phyloP scores from a whole-genome alignment of 768 basidiomycete species.

The Suillus bovinus region DNA sequence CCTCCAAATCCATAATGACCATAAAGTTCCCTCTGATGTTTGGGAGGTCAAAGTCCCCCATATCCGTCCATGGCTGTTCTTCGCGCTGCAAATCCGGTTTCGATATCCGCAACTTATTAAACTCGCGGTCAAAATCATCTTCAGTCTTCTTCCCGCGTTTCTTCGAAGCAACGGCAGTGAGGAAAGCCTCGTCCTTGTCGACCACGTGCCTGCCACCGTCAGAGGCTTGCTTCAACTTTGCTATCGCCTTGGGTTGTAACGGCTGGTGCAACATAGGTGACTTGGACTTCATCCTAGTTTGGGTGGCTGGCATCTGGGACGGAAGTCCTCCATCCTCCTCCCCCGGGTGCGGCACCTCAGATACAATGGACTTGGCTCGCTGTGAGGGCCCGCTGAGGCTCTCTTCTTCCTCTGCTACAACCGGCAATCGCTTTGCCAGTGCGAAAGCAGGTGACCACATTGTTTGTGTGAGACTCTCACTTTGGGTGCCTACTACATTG shows the following conservation, averaged over 20 bases:
- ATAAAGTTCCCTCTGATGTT: slow-evolving; percentile 76
- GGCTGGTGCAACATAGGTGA: neutral
- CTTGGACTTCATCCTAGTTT: slow-evolving; percentile 1
- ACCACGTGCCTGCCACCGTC: slow-evolving; percentile 11
- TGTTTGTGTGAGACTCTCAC: slow-evolving; percentile 30
- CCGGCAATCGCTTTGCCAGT: slow-evolving; percentile 26
- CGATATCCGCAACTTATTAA: slow-evolving; percentile 72
- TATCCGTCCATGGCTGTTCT: slow-evolving; percentile 55
- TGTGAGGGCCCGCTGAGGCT: slow-evolving; percentile 27
- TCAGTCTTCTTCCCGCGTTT: slow-evolving; percentile 68
- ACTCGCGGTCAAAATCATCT: slow-evolving; percentile 76
- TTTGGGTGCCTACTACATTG: slow-evolving; percentile 15
- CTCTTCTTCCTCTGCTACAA: slow-evolving; percentile 61
- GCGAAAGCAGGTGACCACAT: slow-evolving; percentile 12
- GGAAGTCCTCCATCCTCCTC: neutral
- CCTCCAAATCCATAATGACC: slow-evolving; percentile 69
- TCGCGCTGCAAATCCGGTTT: slow-evolving; percentile 55
- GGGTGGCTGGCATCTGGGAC: neutral
- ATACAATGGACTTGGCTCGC: neutral
- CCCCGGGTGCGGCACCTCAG: neutral
- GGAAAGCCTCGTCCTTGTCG: slow-evolving; percentile 68
- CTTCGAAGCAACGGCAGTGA: slow-evolving; percentile 72
- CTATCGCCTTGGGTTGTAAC: slow-evolving; percentile 1
- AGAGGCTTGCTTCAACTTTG: slow-evolving; percentile 16
- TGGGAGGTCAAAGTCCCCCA: slow-evolving; percentile 66